Conservation (phyloP, 345 rosid genomes). For the Trapa incisa region DNA sequence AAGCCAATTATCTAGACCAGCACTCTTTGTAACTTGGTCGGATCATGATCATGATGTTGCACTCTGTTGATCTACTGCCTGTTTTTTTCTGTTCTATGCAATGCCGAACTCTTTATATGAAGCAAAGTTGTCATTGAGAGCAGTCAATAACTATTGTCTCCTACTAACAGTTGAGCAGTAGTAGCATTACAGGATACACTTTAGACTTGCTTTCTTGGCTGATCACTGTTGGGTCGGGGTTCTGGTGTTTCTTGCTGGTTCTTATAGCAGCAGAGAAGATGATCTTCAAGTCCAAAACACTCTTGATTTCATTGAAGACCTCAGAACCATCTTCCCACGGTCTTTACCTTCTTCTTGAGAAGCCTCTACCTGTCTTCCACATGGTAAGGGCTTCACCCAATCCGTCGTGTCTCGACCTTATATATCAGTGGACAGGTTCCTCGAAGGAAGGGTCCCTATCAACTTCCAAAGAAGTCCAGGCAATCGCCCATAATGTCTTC, state of each 20-base stretch:
- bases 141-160: neutral
- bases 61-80: neutral
- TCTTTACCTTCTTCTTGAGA: neutral
- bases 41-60: neutral
- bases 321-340: neutral
- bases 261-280: neutral
- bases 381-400: neutral
- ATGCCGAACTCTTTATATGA: neutral
- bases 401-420: slow-evolving; percentile 7
- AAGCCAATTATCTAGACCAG: neutral
- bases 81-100: neutral
- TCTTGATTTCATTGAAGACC: neutral
- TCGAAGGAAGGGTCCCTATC: slow-evolving; percentile 34
- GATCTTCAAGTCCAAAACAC: slow-evolving; percentile 5
- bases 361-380: neutral
- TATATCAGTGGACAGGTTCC: slow-evolving; percentile 33
- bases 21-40: neutral
- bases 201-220: no score
- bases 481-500: slow-evolving; percentile 58
- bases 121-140: neutral
- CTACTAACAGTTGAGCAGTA: neutral
- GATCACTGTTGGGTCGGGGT: no score
- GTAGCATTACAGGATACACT: neutral
- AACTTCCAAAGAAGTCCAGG: slow-evolving; percentile 65
- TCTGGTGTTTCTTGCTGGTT: neutral